Evolutionary conservation across 2,329 filamentous ascomycete genomes (phyloP).

Genomic region (Penicillium sp.): DNA sequence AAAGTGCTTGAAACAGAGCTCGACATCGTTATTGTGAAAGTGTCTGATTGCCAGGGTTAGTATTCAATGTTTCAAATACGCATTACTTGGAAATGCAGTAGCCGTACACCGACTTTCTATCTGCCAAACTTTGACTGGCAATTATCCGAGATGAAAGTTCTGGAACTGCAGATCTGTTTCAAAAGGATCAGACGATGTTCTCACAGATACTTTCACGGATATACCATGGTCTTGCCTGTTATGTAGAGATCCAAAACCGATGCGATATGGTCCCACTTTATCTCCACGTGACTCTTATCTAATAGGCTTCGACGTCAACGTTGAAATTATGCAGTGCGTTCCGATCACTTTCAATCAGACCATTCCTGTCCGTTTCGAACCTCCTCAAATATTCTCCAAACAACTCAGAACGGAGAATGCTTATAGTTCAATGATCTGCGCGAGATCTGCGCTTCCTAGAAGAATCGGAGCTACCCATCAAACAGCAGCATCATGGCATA

Average conservation of each 20-base stretch:
- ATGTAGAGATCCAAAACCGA: neutral
- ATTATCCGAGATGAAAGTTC: neutral
- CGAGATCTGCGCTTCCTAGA: constrained; percentile 1
- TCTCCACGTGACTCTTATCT: constrained; percentile 23
- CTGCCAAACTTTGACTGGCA: neutral
- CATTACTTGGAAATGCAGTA: neutral
- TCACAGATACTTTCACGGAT: neutral
- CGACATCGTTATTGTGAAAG: neutral
- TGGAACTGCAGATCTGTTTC: neutral
- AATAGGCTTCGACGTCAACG: constrained; percentile 1
- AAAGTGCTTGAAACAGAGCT: neutral
- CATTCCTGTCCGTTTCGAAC: neutral
- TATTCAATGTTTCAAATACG: neutral
- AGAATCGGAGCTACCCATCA: constrained; percentile 12
- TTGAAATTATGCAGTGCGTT: neutral
- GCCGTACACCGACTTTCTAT: neutral
- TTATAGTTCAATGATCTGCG: neutral
- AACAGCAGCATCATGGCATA: constrained; percentile 14
- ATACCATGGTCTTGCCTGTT: neutral
- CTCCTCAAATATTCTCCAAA: neutral
- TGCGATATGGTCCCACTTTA: neutral
- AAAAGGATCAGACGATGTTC: neutral
- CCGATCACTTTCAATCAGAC: neutral
- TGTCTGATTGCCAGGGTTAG: neutral
- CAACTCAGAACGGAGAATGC: neutral